Percentiles rank a stretch among this genome's conserved stretches.
These are phyloP conservation scores for Podosphaera fusca DNA, from an alignment of 2,329 filamentous ascomycete genomes.

Conservation along the genomic window DNA sequence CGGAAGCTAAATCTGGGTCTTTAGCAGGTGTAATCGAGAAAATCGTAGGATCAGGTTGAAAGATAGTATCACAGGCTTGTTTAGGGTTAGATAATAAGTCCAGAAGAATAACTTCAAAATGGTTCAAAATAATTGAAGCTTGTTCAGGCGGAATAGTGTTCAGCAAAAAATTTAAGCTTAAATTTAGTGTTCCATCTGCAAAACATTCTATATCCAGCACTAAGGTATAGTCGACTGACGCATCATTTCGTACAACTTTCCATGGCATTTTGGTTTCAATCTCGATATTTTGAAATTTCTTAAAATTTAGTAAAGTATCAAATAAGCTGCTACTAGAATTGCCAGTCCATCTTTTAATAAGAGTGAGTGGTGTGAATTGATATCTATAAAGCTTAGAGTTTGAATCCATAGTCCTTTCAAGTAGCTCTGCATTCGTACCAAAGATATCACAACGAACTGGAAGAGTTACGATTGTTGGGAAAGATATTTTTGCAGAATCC, in stretches of 20 bases:
- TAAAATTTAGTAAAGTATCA: constrained; percentile 69
- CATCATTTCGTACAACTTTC: constrained; percentile 38
- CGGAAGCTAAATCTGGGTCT: constrained; percentile 27
- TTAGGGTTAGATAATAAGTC: constrained; percentile 30
- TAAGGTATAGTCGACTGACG: constrained; percentile 52
- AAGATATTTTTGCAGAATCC: constrained; percentile 32
- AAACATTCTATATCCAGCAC: constrained; percentile 56
- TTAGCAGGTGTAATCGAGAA: constrained; percentile 45
- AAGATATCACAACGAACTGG: constrained; percentile 40
- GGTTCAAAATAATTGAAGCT: constrained; percentile 38
- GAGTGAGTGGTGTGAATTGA: constrained; percentile 46
- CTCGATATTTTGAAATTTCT: constrained; percentile 26
- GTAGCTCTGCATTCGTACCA: constrained; percentile 29
- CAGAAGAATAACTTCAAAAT: constrained; percentile 46
- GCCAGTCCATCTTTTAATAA: constrained; percentile 51
- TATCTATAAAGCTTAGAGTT: constrained; percentile 42
- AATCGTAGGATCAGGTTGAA: constrained; percentile 14
- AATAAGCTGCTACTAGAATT: constrained; percentile 45
- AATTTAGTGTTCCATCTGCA: constrained; percentile 23
- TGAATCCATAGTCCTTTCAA: constrained; percentile 39
- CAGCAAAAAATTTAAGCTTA: constrained; percentile 43
- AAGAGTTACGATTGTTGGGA: constrained; percentile 66
- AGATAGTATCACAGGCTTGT: constrained; percentile 12
- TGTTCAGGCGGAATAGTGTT: constrained; percentile 46
- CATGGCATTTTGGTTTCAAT: constrained; percentile 22